Conservation (phyloP, 208 protist species). For the Vickermania ingenoplastis region DNA sequence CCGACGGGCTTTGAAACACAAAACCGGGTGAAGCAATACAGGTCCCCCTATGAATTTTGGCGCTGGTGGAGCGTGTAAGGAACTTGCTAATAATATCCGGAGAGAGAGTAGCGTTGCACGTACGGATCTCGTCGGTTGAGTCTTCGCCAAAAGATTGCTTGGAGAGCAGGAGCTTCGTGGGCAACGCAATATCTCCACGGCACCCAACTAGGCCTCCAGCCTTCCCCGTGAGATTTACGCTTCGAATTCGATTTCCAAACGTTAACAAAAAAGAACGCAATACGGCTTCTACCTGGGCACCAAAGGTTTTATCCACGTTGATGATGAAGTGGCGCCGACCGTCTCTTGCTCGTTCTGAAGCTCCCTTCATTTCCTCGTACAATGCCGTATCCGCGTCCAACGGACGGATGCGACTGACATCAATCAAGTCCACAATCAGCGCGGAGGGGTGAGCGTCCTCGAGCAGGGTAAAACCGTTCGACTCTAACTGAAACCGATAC, state of each 20-base stretch:
- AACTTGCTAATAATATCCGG: constrained; percentile 31
- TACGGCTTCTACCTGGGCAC: constrained; percentile 64
- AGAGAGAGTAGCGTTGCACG: constrained; percentile 44
- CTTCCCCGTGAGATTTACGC: constrained; percentile 70
- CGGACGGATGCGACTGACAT: constrained; percentile 33
- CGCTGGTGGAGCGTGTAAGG: constrained; percentile 24
- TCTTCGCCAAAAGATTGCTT: constrained; percentile 77
- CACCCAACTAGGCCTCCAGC: constrained; percentile 52
- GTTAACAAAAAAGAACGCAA: constrained; percentile 53
- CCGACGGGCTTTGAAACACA: constrained; percentile 56
- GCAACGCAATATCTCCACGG: constrained; percentile 72
- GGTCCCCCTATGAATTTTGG: constrained; percentile 26
- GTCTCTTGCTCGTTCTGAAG: constrained; percentile 4
- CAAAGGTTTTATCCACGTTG: constrained; percentile 85
- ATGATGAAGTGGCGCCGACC: constrained; percentile 53
- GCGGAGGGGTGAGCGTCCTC: constrained; percentile 55
- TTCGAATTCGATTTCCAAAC: constrained; percentile 64
- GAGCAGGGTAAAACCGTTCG: constrained; percentile 61
- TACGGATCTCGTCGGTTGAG: constrained; percentile 61
- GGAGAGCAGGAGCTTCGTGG: constrained; percentile 69
- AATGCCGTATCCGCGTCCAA: constrained; percentile 40
- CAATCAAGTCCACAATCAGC: constrained; percentile 66
- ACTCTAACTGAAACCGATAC: constrained; percentile 41
- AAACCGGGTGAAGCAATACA: constrained; percentile 70
- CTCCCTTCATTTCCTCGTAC: constrained; percentile 5